Conservation (phyloP, 345 rosid species). For the Geranium brycei region DNA sequence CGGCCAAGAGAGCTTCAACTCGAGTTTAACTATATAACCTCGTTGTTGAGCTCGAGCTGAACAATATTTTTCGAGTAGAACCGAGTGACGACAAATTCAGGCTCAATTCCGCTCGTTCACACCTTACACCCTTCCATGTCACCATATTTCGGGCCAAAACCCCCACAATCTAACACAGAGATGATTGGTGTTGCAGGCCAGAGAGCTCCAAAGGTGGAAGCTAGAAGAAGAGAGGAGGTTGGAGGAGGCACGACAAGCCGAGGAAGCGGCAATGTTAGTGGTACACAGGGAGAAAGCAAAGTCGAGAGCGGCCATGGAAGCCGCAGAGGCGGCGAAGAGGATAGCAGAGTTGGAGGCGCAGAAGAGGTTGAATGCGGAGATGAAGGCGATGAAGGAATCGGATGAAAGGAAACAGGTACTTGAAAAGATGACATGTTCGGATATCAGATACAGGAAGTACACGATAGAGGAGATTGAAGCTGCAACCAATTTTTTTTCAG, state of each 20-base stretch:
- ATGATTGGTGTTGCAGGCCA: slow-evolving; percentile 28
- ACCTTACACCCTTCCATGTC: too few relatives aligned
- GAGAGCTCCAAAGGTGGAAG: slow-evolving; percentile 74
- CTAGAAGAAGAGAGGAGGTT: slow-evolving; percentile 57
- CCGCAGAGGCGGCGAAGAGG: slow-evolving; percentile 79
- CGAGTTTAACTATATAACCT: too few relatives aligned
- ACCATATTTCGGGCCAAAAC: too few relatives aligned
- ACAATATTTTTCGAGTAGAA: too few relatives aligned
- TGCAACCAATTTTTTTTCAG: slow-evolving; percentile 60
- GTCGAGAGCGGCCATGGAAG: slow-evolving; percentile 70
- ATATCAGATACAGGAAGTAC: slow-evolving; percentile 64
- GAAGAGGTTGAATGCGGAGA: slow-evolving; percentile 61
- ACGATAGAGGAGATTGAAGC: slow-evolving; percentile 71
- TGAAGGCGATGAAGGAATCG: slow-evolving; percentile 59
- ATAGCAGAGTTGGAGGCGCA: slow-evolving; percentile 64
- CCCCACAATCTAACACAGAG: not conserved
- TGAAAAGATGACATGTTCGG: slow-evolving; percentile 44
- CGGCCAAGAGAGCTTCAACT: too few relatives aligned
- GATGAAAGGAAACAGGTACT: slow-evolving; percentile 20
- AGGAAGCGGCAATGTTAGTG: slow-evolving; percentile 62
- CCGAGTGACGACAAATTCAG: too few relatives aligned
- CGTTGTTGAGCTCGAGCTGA: too few relatives aligned
- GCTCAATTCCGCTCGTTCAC: too few relatives aligned
- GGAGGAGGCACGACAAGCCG: slow-evolving; percentile 60
- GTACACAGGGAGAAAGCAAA: slow-evolving; percentile 77